A percentile compares a stretch with the other conserved stretches of the same genome.
Conservation (phyloP, 192 early-diverging fungal genomes). For the Fimicolochytrium jonesii region DNA sequence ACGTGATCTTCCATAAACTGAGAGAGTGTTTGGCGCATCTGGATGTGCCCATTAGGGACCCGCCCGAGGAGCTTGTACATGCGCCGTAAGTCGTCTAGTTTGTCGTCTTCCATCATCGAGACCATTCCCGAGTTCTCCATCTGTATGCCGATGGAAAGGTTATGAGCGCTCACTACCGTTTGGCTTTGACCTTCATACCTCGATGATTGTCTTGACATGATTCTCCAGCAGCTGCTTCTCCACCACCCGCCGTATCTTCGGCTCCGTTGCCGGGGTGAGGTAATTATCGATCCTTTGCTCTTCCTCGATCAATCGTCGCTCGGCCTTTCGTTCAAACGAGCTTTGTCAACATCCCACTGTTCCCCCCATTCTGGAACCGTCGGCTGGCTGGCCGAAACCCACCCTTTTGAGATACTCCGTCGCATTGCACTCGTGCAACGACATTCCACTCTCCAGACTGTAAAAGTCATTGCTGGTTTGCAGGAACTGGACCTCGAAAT, state of each 20-base stretch:
- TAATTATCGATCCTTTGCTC: constrained; percentile 57
- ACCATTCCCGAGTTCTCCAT: constrained; percentile 77
- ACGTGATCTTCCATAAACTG: constrained; percentile 63
- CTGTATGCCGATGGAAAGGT: constrained; percentile 23
- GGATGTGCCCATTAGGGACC: constrained; percentile 63
- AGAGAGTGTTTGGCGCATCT: constrained; percentile 57
- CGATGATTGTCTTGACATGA: constrained; percentile 67
- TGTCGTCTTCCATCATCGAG: constrained; percentile 63
- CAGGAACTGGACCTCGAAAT: constrained; percentile 79
- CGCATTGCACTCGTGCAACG: constrained; percentile 61
- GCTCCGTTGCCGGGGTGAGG: constrained; percentile 63
- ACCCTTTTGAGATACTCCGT: constrained; percentile 62
- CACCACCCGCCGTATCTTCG: constrained; percentile 57
- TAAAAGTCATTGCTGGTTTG: constrained; percentile 69
- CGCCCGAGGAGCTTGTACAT: constrained; percentile 73
- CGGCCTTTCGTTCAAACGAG: too few species aligned
- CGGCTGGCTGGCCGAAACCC: too few species aligned
- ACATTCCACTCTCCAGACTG: constrained; percentile 61
- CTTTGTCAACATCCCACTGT: too few species aligned
- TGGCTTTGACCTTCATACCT: constrained; percentile 51
- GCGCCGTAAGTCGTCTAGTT: constrained; percentile 60
- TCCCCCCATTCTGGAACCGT: too few species aligned
- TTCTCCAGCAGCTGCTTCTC: constrained; percentile 68
- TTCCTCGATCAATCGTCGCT: constrained; percentile 73
- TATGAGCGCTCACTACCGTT: too few species aligned